Base-by-base conservation (phyloP, 345 rosid species). In the Hibiscus trionum region DNA sequence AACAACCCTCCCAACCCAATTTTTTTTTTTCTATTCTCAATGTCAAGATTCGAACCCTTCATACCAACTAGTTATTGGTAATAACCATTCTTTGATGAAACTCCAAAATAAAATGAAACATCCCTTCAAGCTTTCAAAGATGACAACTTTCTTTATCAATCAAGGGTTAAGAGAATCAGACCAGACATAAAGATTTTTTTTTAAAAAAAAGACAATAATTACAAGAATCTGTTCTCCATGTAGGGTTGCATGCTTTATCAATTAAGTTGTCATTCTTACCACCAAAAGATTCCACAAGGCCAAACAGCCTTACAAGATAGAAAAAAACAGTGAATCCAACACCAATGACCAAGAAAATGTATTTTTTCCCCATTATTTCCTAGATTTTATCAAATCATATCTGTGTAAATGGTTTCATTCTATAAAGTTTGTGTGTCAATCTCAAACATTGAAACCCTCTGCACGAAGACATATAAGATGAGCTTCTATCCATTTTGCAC, bases 371-470 rank as follows among this genome's bases (percentile, higher is more conserved):
- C 73, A 77, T 76, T 83, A 80, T 24, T 83, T 79, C 72, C 57
- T 49, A 11, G 39, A 69, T 26, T 39, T 24, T 24, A 42, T 74
- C 52, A 50, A 11, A 66, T 7, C 31, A 37, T 64, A 24, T 29
- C 47, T 62, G 64, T 49, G 12, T 59, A 75, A 35, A 31, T 42
- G 39, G 56, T 46, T 47, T 77, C 6, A 42, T 52, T 69, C n/a
- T 72, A 72, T 67, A 61, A 84, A 72, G 72, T 73, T 58, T 60
- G 49, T 50, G 46, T 61, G 26, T 27, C 62, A 14, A 71, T 33
- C 46, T 91, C 81, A 95, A 79, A 95, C 86, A 31, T 90, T 90
- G 74, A 91, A 95, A 53, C 93, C 99, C 85, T 95, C 97, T 0
- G 93, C 89, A 9, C 93, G 93, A 71, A 95, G 96, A 82, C 97